Evolutionary conservation across 75 land plant genomes (phyloP), one percentile per base, ranked within the genome.

Genomic region (Sequoia sempervirens): DNA sequence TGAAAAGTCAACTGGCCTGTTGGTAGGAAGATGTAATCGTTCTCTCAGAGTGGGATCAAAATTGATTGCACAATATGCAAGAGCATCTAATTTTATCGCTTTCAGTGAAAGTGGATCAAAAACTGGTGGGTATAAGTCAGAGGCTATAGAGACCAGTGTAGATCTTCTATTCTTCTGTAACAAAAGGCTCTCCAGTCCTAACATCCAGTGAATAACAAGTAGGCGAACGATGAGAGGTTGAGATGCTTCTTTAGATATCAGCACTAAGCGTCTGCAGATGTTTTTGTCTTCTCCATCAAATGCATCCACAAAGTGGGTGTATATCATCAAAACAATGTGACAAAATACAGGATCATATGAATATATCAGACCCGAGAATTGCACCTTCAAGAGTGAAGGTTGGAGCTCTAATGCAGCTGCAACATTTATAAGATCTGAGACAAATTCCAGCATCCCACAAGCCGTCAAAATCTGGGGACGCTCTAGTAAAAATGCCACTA

Each of bases 41-140:
- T 53, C 30, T 43, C 53, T 68, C 64, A 26, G 32, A 28, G 82
- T 72, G 14, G 26, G 64, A 53, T 89, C 82, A 41, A 88, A 26
- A 80, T 78, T 52, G 47, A 70, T 89, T 5, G 93, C 90, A 84
- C 92, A 87, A 15, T 89, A 87, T 2, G 96, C 98, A 84, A 97
- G 92, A 46, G 89, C 54, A 76, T 89, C 96, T 20, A 97, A 86
- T 85, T 94, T 95, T 85, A 89, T 41, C 0, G 96, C 89, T 80
- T 97, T 96, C 72, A 97, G 80, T 0, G 98, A 90, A 52, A 97
- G 94, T 0, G 99, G 94, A 89, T 97, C 99, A 90, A 92, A 97
- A 50, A 95, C 91, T 5, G 68, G 80, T 2, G 98, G 98, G 78
- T 97, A 94, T 54, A 94, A 87, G 7, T 85, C 75, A 37, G 84